These are phyloP conservation scores for Haplosporangium sp. DNA, from an alignment of 371 early-diverging fungal genomes.

Conservation along the genomic window DNA sequence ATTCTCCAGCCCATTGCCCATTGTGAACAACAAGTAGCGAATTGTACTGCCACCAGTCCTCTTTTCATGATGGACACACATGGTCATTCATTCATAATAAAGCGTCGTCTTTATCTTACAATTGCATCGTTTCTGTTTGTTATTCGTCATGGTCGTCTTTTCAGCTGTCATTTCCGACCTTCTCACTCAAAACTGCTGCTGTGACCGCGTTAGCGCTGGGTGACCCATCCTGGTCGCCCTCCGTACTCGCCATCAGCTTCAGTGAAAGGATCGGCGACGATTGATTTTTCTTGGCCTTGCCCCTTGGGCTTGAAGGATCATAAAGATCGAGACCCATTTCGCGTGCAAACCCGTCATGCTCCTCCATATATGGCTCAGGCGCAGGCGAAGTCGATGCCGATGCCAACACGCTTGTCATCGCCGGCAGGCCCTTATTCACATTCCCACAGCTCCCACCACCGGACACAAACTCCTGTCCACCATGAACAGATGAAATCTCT, in stretches of 20 bases:
- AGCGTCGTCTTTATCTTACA: too few relatives aligned
- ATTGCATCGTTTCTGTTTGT: too few relatives aligned
- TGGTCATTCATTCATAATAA: too few relatives aligned
- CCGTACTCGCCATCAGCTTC: constrained; percentile 16
- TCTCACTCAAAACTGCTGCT: neutral
- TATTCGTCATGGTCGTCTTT: neutral
- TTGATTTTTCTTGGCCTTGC: neutral
- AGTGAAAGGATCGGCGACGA: constrained; percentile 32
- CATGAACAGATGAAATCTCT: too few relatives aligned
- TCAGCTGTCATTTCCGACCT: neutral
- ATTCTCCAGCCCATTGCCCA: too few relatives aligned
- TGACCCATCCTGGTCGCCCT: neutral
- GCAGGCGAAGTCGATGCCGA: neutral
- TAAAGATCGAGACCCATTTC: constrained; percentile 45
- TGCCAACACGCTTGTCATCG: too few relatives aligned
- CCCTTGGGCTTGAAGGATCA: neutral
- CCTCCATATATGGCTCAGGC: neutral
- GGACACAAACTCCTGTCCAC: too few relatives aligned
- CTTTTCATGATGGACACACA: too few relatives aligned
- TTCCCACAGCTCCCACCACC: neutral
- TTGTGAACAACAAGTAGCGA: too few relatives aligned
- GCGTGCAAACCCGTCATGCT: constrained; percentile 30
- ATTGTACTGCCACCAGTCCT: too few relatives aligned
- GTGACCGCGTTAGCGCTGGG: constrained; percentile 19
- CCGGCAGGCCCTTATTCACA: neutral